Base-by-base conservation (phyloP, 257 asterid genomes). In the Ajuga chamaepitys region DNA sequence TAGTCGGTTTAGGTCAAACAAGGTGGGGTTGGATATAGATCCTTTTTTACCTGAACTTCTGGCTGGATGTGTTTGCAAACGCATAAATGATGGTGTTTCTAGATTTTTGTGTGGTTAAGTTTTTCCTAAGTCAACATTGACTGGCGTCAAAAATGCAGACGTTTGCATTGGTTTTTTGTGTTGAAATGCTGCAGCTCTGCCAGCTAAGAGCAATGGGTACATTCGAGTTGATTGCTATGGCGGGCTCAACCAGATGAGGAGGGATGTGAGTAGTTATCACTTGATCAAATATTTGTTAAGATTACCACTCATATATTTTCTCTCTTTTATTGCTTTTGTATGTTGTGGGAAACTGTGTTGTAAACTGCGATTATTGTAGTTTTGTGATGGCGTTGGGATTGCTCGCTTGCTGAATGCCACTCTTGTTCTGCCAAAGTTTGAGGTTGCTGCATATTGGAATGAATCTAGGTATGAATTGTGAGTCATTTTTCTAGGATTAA, bases 181-280 rank as follows among this genome's bases (percentile, higher is more conserved):
- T 90, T 87, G 82, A 87, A 83, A 88, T 89, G 95, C 89, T 93
- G 91, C 98, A 94, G 99, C 88, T 78, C 82, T 86, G 74, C 88
- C 91, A 74, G 88, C 77, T 66, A 77, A 82, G 78, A 82, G 74
- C 63, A 94, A 90, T 74, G 98, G 99, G 51, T 94, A 88, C 67
- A 70, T 94, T 70, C 88, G 99, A 46, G 90, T 94, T 75, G 98
- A 94, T 83, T 94, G 99, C 86, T 94, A 86, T 71, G 99, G 99
- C 70, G 99, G 99, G 59, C 99, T 94, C 78, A 94, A 94, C 79
- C 99, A 94, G 86, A 90, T 94, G 99, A 90, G 98, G 81, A 85
- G 99, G 82, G 99, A 94, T 73, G 99, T 94, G 67, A 83, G 96
- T 83, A 22, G 64, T 75, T 10, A 21, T 66, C 56, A 12, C 9